A percentile compares a stretch with the other conserved stretches of the same genome.
Conservation (phyloP, 257 asterid genomes). For the Gynochthodes officinalis region DNA sequence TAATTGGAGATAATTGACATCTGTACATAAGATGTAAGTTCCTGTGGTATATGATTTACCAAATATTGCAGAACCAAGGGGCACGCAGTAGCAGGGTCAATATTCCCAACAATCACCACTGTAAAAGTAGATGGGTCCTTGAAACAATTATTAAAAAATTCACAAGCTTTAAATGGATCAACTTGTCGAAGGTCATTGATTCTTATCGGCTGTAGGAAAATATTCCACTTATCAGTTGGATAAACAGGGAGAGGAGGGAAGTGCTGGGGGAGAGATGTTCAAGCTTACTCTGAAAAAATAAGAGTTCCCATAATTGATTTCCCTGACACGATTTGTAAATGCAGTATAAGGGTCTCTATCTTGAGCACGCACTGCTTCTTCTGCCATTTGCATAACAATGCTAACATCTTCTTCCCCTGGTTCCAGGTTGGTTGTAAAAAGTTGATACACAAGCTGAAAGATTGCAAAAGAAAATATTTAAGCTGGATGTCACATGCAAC, state of each 20-base stretch:
- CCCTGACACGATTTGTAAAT: conserved; percentile 83
- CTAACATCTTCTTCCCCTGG: conserved; percentile 89
- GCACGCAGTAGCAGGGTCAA: conserved; percentile 73
- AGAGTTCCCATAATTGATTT: conserved; percentile 91
- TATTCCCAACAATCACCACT: conserved; percentile 84
- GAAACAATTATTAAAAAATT: conserved; percentile 75
- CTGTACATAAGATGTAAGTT: conserved; percentile 9
- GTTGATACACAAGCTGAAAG: conserved; percentile 88
- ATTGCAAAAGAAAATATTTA: conserved; percentile 17
- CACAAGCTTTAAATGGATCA: conserved; percentile 83
- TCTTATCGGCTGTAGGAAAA: conserved; percentile 67
- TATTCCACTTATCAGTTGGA: conserved; percentile 6
- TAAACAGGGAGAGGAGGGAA: conserved; percentile 9
- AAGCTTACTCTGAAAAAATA: conserved; percentile 79
- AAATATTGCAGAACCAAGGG: conserved; percentile 79
- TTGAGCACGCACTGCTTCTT: conserved; percentile 94
- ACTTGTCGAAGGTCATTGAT: conserved; percentile 69
- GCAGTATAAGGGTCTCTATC: conserved; percentile 94
- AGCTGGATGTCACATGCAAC: conserved; percentile 16
- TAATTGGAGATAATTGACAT: conserved; percentile 19
- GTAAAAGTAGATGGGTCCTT: conserved; percentile 93
- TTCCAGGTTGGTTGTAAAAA: conserved; percentile 65
- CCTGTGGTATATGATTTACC: conserved; percentile 42
- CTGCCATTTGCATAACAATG: conserved; percentile 98
- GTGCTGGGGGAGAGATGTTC: background rate